Conservation (phyloP, 352 stramenopile species). For the Globisporangium abappressorium region DNA sequence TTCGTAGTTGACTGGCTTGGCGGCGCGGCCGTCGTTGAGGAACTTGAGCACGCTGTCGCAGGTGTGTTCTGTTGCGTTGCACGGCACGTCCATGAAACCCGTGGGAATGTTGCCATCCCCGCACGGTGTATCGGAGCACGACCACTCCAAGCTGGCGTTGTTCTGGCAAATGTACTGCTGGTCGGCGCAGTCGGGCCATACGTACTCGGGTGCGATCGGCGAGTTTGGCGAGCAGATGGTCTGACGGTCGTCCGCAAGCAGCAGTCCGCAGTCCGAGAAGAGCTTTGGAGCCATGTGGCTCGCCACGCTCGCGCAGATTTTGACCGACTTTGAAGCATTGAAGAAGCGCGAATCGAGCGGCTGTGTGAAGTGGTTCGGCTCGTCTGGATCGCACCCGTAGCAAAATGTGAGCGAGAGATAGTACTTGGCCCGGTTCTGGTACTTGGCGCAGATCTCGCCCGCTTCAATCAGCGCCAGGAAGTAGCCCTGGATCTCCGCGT, state of each 20-base stretch:
- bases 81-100: not conserved
- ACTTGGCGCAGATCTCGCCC: not conserved
- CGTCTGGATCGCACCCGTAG: not conserved
- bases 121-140: not conserved
- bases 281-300: not conserved
- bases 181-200: not conserved
- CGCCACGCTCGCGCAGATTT: not conserved
- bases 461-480: not conserved
- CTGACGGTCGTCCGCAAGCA: not conserved
- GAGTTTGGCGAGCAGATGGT: not conserved
- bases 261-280: not conserved
- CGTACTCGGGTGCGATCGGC: not conserved
- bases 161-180: not conserved
- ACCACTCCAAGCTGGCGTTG: conserved; percentile 1
- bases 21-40: not conserved
- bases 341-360: not conserved
- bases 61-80: not conserved
- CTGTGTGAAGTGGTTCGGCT: not conserved
- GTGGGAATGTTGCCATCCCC: not conserved
- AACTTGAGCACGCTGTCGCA: not conserved
- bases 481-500: not conserved
- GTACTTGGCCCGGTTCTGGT: not conserved
- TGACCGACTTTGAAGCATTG: not conserved
- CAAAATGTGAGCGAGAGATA: not conserved
- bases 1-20: conserved; percentile 1